Conservation (phyloP, 306 rosid genomes). For the Vicia villosa region DNA sequence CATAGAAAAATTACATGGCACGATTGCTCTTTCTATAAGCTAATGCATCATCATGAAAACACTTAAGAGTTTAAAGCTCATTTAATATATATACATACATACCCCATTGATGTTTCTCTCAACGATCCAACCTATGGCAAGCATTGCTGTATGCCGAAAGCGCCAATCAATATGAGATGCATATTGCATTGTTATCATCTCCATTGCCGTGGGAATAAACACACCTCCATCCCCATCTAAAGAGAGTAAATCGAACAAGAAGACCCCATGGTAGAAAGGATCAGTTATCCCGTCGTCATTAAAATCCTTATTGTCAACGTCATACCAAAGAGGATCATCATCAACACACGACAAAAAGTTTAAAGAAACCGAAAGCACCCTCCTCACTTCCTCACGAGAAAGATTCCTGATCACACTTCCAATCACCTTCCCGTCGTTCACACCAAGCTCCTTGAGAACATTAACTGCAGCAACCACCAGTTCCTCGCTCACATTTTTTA, state of each 20-base stretch:
- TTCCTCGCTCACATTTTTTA: not conserved
- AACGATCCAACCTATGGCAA: not conserved
- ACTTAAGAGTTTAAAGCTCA: not conserved
- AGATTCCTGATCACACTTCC: not conserved
- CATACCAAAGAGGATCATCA: conserved; percentile 29
- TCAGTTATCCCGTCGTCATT: not conserved
- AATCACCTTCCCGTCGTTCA: not conserved
- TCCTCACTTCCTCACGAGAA: not conserved
- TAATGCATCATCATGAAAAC: not conserved
- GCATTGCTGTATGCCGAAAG: conserved; percentile 25
- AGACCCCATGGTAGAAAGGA: not conserved
- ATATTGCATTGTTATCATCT: not conserved
- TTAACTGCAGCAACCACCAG: not conserved
- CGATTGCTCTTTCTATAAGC: not conserved
- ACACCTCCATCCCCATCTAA: not conserved
- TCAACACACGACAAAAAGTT: conserved; percentile 4
- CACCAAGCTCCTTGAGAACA: conserved; percentile 18
- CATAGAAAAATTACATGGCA: not conserved
- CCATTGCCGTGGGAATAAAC: not conserved
- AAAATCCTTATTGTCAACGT: not conserved
- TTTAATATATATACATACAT: not conserved
- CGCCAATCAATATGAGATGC: conserved; percentile 10
- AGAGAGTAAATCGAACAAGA: conserved; percentile 7
- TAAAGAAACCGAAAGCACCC: not conserved
- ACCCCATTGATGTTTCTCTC: conserved; percentile 8